A percentile compares a stretch with the other conserved stretches of the same genome.
Evolutionary conservation across 805 yeast genomes (phyloP).

Genomic region (Yamadazyma akitaensis): DNA sequence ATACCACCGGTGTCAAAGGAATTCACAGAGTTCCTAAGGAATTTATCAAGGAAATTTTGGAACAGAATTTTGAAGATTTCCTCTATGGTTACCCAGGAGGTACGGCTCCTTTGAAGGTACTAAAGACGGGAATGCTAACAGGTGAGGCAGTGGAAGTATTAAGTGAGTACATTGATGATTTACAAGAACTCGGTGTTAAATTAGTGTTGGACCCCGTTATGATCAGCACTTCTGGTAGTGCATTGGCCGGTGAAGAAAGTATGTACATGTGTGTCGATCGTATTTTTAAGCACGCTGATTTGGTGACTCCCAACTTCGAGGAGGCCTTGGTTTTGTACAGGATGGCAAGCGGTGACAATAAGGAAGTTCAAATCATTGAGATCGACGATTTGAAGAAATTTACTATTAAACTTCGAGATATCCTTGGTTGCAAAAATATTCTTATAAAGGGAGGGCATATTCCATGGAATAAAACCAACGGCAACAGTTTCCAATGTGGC

Average conservation of each 20-base stretch:
- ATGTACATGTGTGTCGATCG: slow-evolving; percentile 40
- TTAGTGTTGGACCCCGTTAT: slow-evolving; percentile 81
- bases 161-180: slow-evolving; percentile 28
- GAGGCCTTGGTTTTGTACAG: slow-evolving; percentile 54
- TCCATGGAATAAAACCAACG: slow-evolving; percentile 34
- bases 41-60: slow-evolving; percentile 48
- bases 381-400: slow-evolving; percentile 34
- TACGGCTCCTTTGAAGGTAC: slow-evolving; percentile 46
- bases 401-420: slow-evolving; percentile 18
- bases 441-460: slow-evolving; percentile 81
- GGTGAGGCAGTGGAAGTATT: slow-evolving; percentile 50
- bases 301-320: slow-evolving; percentile 72
- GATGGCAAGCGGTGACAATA: slow-evolving; percentile 21
- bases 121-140: slow-evolving; percentile 80
- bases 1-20: slow-evolving; percentile 49
- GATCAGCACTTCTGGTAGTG: slow-evolving; percentile 75
- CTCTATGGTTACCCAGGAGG: slow-evolving; percentile 22
- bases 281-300: slow-evolving; percentile 50
- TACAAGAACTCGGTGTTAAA: slow-evolving; percentile 22
- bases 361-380: slow-evolving; percentile 6
- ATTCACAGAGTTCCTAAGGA: slow-evolving; percentile 41
- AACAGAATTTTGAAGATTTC: slow-evolving; percentile 57
- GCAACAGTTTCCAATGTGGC: slow-evolving; percentile 13
- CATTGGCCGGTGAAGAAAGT: slow-evolving; percentile 48
- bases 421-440: slow-evolving; percentile 47